Base-by-base conservation (phyloP, 257 asterid species). In the Euphrasia confusa region DNA sequence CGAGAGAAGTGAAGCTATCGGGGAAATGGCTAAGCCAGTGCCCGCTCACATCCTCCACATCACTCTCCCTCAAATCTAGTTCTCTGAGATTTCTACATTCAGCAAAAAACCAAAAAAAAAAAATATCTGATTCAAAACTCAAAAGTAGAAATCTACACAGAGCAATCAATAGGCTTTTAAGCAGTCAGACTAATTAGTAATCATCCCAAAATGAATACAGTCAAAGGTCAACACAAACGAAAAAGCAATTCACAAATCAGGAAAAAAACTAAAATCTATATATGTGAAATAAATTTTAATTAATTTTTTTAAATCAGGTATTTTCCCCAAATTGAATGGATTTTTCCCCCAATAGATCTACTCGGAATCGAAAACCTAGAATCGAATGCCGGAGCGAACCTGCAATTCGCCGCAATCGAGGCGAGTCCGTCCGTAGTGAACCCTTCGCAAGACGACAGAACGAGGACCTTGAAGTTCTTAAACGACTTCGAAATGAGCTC, bases 351-450 rank as follows among this genome's bases (percentile, higher is more conserved):
- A 30, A 3, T 3, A 30, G 33, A 30, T 30, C 33, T 30, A 30
- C 4, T 30, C 33, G 33, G 24, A 21, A 21, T 21, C 24, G 24
- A 1, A 21, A 21, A 21, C 24, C 24, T 21, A 21, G 24, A 21
- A 21, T 21, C 24, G 24, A 21, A 21, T 21, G 24, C 24, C 24
- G 24, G 24, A 21, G 5, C 5, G 33, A 3, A 30, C 33, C 96
- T 88, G 96, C 98, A 91, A 65, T 84, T 81, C 63, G 95, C 87
- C 10, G 96, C 98, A 88, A 91, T 81, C 70, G 89, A 69, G 2
- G 92, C 95, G 48, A 91, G 95, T 2, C 98, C 98, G 27, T 80
- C 91, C 1, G 98, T 91, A 6, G 92, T 81, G 15, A 91, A 85
- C 27, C 96, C 98, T 60, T 88, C 96, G 65, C 98, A 91, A 0